Percentiles rank a stretch among this genome's conserved stretches.
Conservation (phyloP, 2,329 filamentous ascomycete genomes). For the Fusarium floridanum region DNA sequence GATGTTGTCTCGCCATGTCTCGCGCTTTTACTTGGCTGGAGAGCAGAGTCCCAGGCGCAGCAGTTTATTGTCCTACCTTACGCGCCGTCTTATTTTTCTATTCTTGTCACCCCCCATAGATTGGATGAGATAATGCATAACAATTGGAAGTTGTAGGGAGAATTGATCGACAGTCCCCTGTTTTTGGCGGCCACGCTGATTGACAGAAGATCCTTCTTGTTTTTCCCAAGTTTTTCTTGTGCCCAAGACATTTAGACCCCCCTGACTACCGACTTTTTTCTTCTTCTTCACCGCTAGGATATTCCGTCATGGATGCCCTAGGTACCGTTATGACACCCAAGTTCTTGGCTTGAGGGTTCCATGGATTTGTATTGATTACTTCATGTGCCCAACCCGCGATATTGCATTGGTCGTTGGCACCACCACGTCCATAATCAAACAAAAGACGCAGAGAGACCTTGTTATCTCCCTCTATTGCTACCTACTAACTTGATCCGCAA, state of each 20-base stretch:
- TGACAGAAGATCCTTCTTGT: constrained; percentile 26
- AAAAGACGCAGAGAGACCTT: background rate
- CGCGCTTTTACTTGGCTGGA: background rate
- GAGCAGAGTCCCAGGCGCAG: background rate
- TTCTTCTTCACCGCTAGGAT: constrained; percentile 30
- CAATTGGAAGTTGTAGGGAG: constrained; percentile 7
- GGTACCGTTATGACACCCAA: constrained; percentile 27
- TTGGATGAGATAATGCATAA: background rate
- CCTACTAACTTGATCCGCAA: background rate
- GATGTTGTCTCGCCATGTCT: constrained; percentile 1
- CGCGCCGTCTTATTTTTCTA: constrained; percentile 2
- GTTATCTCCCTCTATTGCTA: background rate
- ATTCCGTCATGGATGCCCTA: constrained; percentile 30
- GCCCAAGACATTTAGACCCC: constrained; percentile 26
- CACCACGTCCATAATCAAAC: background rate
- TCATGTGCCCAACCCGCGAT: constrained; percentile 10
- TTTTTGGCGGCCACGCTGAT: constrained; percentile 25
- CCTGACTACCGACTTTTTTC: constrained; percentile 1
- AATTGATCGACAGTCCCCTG: constrained; percentile 30
- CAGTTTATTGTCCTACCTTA: background rate
- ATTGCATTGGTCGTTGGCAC: constrained; percentile 9
- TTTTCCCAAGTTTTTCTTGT: constrained; percentile 19
- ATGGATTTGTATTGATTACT: constrained; percentile 5
- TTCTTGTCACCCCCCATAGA: background rate
- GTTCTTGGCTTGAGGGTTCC: constrained; percentile 2